Base-by-base conservation (phyloP, 2,329 filamentous ascomycete species). In the Fusarium anguioides region DNA sequence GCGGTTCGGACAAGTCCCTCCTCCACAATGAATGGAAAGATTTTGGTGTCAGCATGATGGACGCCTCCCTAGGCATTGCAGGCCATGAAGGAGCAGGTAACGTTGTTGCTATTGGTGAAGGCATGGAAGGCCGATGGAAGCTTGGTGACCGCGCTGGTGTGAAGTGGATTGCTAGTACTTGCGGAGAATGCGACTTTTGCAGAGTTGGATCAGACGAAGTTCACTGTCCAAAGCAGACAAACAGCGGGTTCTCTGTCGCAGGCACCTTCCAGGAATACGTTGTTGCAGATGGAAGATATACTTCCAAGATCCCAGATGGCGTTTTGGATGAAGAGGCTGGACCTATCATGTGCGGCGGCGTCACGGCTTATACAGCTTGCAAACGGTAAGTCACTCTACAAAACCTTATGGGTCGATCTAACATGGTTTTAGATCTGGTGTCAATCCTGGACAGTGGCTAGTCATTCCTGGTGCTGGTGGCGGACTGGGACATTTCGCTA, bases 231-330 rank as follows among this genome's bases (percentile, higher is more conserved):
- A 82, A 91, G 36, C 88, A 91, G 9, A 81, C 85, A 10, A 87
- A 96, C 31, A 96, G 92, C 2, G 94, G 94, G 29, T 96, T 95
- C 82, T 96, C 92, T 0, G 92, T 95, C 72, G 91, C 96, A 73
- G 94, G 93, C 18, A 89, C 89, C 10, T 97, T 97, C 84, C 94
- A 97, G 81, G 89, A 97, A 81, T 97, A 96, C 81, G 87, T 86
- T 75, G 87, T 97, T 72, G 93, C 89, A 63, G 95, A 96, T 76
- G 93, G 92, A 3, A 87, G 89, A 15, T 92, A 96, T 77, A 88
- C 94, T 6, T 91, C 92, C 10, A 88, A 88, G 69, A 87, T 97
- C 57, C 90, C 91, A 45, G 90, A 94, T 76, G 86, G 89, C 2
- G 84, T 89, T 60, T 81, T 86, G 42, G 87, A 96, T 41, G 92